These are phyloP conservation scores for Talaromyces sp. DNA, from an alignment of 2,329 filamentous ascomycete species.

Conservation along the genomic window DNA sequence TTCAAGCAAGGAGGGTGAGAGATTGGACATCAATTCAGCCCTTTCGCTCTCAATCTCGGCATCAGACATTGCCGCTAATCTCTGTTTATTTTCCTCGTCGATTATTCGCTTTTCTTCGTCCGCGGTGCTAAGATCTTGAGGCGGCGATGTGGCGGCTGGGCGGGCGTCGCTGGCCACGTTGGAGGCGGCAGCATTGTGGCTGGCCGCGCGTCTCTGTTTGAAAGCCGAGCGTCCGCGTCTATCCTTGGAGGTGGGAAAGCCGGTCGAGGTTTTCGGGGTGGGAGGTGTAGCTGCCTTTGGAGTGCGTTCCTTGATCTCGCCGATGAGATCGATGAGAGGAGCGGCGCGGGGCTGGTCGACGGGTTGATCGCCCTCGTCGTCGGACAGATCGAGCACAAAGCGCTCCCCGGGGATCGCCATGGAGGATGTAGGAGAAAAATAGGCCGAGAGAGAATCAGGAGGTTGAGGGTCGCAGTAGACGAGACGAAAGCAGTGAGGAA, in stretches of 20 bases:
- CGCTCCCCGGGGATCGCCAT: conserved; percentile 56
- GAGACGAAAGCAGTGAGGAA: not conserved
- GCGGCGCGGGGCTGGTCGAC: conserved; percentile 15
- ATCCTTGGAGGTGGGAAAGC: conserved; percentile 87
- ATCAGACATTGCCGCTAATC: conserved; percentile 70
- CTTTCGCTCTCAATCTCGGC: conserved; percentile 77
- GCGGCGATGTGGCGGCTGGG: conserved; percentile 18
- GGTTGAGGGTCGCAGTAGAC: not conserved
- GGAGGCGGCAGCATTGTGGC: not conserved
- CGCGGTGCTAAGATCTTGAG: not conserved
- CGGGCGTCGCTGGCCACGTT: conserved; percentile 25
- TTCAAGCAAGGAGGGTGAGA: conserved; percentile 72
- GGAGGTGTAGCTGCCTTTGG: conserved; percentile 39
- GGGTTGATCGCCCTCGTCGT: conserved; percentile 41
- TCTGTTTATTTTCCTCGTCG: conserved; percentile 72
- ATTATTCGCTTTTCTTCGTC: conserved; percentile 64
- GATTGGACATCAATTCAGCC: conserved; percentile 69
- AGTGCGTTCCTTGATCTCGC: conserved; percentile 75
- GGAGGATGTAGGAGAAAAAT: conserved; percentile 6
- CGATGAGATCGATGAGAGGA: conserved; percentile 47
- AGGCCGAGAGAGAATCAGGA: not conserved
- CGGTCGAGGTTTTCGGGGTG: conserved; percentile 58
- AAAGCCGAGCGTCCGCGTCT: conserved; percentile 70
- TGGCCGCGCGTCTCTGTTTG: conserved; percentile 51
- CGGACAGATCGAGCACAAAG: conserved; percentile 57